A percentile compares a stretch with the other conserved stretches of the same genome.
These are phyloP conservation scores for Fusarium verticillioides DNA, from an alignment of 2,329 filamentous ascomycete genomes.

Conservation along the genomic window DNA sequence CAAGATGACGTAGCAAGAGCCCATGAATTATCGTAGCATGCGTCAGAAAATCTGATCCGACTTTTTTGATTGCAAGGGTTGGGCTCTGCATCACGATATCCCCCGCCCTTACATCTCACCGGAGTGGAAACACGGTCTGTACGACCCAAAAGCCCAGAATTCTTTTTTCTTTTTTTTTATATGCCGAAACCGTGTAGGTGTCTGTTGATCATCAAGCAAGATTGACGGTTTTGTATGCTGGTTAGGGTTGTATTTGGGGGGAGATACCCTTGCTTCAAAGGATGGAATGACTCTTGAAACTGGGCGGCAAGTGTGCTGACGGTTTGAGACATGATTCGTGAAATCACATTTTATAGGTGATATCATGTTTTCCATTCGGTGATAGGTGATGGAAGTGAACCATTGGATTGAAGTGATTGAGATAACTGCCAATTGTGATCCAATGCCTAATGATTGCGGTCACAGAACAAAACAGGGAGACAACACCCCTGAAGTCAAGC, in stretches of 20 bases:
- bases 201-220: not conserved
- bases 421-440: not conserved
- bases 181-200: not conserved
- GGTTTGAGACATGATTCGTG: not conserved
- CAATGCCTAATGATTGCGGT: not conserved
- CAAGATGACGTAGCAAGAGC: not conserved
- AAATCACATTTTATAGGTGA: not conserved
- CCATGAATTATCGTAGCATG: not conserved
- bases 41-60: not conserved
- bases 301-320: not conserved
- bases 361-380: not conserved
- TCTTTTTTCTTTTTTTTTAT: not conserved
- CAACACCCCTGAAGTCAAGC: not conserved
- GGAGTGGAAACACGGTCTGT: conserved; percentile 21
- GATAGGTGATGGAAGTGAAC: not conserved
- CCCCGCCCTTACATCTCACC: conserved; percentile 17
- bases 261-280: not conserved
- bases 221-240: not conserved
- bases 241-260: not conserved
- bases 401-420: not conserved
- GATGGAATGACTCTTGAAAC: not conserved
- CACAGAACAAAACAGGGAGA: not conserved
- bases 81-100: not conserved
- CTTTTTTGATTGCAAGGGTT: not conserved
- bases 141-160: not conserved